Base-by-base conservation (phyloP, 73 alveolate genomes). In the Halteria grandinella region DNA sequence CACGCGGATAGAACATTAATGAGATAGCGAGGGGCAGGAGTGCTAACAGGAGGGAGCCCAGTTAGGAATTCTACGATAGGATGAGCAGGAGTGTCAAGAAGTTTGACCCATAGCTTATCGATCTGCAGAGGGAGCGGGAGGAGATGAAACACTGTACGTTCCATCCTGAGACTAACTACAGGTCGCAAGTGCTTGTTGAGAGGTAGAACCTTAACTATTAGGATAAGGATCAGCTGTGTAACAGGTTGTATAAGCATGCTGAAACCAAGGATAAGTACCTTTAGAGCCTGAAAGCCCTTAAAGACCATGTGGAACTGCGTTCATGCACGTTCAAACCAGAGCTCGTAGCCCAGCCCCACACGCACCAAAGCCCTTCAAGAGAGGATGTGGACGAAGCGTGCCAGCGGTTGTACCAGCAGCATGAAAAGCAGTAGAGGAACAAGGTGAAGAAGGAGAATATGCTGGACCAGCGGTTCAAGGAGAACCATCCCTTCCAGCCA, bases 111-210 rank as follows among this genome's bases (percentile, higher is more conserved):
- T 57, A 62, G 18, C 24, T 39, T 18, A 6, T 39, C 47, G 47
- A 62, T 40, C 60, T 62, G 5, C 41, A 62, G 44, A 62, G 39
- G 25, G 78, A 62, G 41, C 12, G 41, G 8, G 78, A 62, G 24
- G 78, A 62, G 27, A 62, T 62, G 78, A 62, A 41, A 31, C 60
- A 39, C 25, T 62, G 78, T 40, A 62, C 78, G 3, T 62, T 62
- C 41, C 36, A 62, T 25, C 78, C 78, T 11, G 58, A 62, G 24
- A 62, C 78, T 4, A 62, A 62, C 25, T 1, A 33, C 25, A 62
- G 27, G 27, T 39, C 62, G 3, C 36, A 40, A 62, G 7, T 12
- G 11, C 17, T 62, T 12, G 78, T 52, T 10, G 60, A 62, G 74
- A 57, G 28, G 36, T 33, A 28, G 15, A 4, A 7, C 6, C 3